Percentiles rank a stretch among this genome's conserved stretches.
Conservation (phyloP, 257 asterid genomes). For the Marsdenia floribunda region DNA sequence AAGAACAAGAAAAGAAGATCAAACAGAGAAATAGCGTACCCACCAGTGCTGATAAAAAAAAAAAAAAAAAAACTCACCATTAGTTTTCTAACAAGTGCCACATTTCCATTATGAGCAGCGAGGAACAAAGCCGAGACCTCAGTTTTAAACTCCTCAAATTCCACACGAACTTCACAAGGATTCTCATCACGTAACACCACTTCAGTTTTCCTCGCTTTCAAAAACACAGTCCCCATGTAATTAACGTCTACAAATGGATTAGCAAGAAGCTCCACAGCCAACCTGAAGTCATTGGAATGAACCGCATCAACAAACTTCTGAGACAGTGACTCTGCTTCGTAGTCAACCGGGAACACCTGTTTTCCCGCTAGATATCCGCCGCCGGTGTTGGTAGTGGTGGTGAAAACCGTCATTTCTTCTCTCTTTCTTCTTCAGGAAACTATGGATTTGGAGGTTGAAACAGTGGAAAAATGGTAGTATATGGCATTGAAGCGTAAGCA, state of each 20-base stretch:
- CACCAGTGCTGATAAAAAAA: neutral
- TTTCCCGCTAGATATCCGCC: conserved; percentile 22
- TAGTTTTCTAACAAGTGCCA: conserved; percentile 44
- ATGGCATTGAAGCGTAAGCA: neutral
- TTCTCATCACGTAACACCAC: conserved; percentile 53
- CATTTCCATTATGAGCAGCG: conserved; percentile 67
- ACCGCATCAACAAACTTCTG: conserved; percentile 58
- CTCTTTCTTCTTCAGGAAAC: neutral
- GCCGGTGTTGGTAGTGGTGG: conserved; percentile 3
- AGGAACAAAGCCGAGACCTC: conserved; percentile 71
- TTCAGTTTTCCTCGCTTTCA: conserved; percentile 54
- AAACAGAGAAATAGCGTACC: neutral
- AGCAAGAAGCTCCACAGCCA: conserved; percentile 42
- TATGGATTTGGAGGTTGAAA: neutral
- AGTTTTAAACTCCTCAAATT: conserved; percentile 69
- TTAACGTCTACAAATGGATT: conserved; percentile 50
- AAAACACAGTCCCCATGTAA: conserved; percentile 54
- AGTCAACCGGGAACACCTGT: conserved; percentile 24
- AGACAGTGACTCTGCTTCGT: conserved; percentile 36
- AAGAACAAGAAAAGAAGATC: neutral
- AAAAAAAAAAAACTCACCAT: conserved; percentile 30
- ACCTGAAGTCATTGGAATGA: conserved; percentile 39
- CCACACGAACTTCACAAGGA: conserved; percentile 47
- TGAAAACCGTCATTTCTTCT: conserved; percentile 15
- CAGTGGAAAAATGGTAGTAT: neutral